A percentile compares a stretch with the other conserved stretches of the same genome.
Evolutionary conservation across 2,329 filamentous ascomycete species (phyloP).

Genomic region (Aureobasidium subglaciale): DNA sequence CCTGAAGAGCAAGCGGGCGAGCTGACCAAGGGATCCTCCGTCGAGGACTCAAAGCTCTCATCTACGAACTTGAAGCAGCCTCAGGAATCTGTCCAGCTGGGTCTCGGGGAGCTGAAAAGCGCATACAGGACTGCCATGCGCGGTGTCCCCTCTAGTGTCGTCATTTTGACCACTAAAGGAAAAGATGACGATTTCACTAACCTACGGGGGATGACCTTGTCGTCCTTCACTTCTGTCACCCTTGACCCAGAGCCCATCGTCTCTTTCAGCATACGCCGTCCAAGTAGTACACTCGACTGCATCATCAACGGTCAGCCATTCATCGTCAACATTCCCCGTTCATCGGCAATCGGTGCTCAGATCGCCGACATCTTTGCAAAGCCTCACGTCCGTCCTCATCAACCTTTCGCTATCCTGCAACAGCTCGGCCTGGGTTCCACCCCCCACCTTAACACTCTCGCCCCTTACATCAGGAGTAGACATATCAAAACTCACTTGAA

Average conservation of each 20-base stretch:
- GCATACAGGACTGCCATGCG: constrained; percentile 5
- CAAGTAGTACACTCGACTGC: constrained; percentile 50
- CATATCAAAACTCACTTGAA: constrained; percentile 26
- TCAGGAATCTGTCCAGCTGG: background rate
- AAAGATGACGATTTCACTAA: background rate
- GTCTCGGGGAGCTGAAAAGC: background rate
- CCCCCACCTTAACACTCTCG: background rate
- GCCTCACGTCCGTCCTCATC: constrained; percentile 19
- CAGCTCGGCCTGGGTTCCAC: background rate
- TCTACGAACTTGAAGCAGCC: background rate
- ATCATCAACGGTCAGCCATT: constrained; percentile 39
- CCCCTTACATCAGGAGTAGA: background rate
- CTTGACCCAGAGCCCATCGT: constrained; percentile 49
- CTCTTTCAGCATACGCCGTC: constrained; percentile 54
- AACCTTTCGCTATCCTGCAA: constrained; percentile 19
- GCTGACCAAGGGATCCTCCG: too few relatives aligned
- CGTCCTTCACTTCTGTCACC: constrained; percentile 54
- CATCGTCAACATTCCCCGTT: constrained; percentile 44
- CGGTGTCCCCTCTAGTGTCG: background rate
- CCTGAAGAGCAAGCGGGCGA: too few relatives aligned
- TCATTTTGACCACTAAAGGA: background rate
- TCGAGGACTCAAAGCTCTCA: too few relatives aligned
- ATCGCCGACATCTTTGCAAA: constrained; percentile 29
- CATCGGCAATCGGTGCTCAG: constrained; percentile 24
- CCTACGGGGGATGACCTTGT: constrained; percentile 51